Evolutionary conservation across 345 rosid genomes (phyloP), one percentile per base, ranked within the genome.

Genomic region (Pugionium cornutum): DNA sequence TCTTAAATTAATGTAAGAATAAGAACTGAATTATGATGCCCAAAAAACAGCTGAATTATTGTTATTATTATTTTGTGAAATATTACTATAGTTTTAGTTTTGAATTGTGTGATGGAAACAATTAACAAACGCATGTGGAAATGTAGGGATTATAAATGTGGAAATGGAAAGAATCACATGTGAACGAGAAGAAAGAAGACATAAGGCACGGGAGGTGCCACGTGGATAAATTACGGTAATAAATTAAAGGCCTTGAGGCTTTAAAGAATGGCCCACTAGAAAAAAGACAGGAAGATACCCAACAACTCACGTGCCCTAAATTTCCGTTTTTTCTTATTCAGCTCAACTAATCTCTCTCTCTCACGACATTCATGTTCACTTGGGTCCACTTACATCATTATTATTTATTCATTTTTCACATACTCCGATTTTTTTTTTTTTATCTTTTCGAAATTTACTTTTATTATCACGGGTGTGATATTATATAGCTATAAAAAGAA

Each of bases 361-460:
- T 73, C 76, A 73, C 76, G 72, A 73, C 76, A 59, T 73, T 73
- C 76, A 73, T 66, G 67, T 66, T 73, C 72, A 36, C 39, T 7
- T 45, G 2, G 28, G 57, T 66, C 72, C 67, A 52, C 34, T 36
- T 26, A 27, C 18, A 63, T 41, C 46, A 33, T 56, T 64, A 32
- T 64, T 37, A 64, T 50, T 43, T 64, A 7, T 58, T 6, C 42
- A 29, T 35, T 64, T 72, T 57, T 66, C 65, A 28, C 75, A 42
- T 25, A 7, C 3, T 11, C 18, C 18, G 18, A 18, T 0, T 37
- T 62, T 30, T 30, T 10, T 50, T 50, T 9, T 64, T 42, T 28
- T 56, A 26, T 2, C 30, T 1, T 10, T 69, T 53, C 7, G 4
- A 9, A 1, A 2, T 34, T 43, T 27, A 37, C 33, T 62, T 55